Base-by-base conservation (phyloP, 2,329 filamentous ascomycete species). In the Raffaelea albimanens region DNA sequence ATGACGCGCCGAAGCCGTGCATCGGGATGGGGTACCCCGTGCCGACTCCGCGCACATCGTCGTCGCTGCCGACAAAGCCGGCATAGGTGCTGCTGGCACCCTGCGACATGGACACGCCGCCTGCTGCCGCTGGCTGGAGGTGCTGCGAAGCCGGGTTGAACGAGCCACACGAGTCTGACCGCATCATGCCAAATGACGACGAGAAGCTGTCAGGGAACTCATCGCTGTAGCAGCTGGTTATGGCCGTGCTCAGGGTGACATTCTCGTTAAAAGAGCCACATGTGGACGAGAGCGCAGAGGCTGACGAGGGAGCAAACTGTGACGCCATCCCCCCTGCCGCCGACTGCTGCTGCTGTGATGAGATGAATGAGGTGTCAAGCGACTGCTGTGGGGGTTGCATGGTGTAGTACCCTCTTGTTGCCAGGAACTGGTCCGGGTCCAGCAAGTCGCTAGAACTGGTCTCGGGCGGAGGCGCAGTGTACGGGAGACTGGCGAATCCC, bases 201-300 rank as follows among this genome's bases (percentile, higher is more conserved):
- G 59, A 59, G 39, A 58, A 56, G 25, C 55, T 58, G 42, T 61
- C 61, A 31, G 45, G 42, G n/a, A 59, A 58, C n/a, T 57, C 48
- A 11, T 55, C 52, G 49, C 62, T 64, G 44, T 61, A 61, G 23
- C 59, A 54, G 25, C 61, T 53, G 18, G 60, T 65, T 61, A 61
- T 61, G 7, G 59, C 56, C 9, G 59, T 56, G 3, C 60, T 63
- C 25, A 61, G 56, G 2, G 60, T 63, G 14, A 58, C 55, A 25
- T 57, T 60, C 11, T 63, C 62, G 2, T 61, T 64, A 57, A 65
- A 61, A 11, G 63, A 66, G 44, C 57, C 63, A 38, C 63, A 65
- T 16, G 58, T 58, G 1, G 63, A 64, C 18, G 56, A 53, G 36
- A 53, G 52, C 25, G 52, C 57, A 38, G 57, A 51, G 40, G 56